These are phyloP conservation scores for Cochlearia excelsa DNA, from an alignment of 345 rosid genomes.

Conservation along the genomic window DNA sequence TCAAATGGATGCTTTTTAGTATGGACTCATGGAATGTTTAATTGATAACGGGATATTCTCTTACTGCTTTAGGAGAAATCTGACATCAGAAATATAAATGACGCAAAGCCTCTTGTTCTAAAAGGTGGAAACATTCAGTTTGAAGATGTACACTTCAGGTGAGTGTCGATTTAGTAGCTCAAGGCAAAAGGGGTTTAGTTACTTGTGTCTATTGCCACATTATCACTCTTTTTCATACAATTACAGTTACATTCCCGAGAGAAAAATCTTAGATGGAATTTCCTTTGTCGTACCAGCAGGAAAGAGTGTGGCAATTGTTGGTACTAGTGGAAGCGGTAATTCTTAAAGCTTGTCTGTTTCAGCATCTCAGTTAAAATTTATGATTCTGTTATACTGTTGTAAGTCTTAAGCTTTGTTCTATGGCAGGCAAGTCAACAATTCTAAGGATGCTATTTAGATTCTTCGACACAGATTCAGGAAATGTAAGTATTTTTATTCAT, in stretches of 20 bases:
- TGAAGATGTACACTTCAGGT: conserved; percentile 91
- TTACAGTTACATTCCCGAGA: conserved; percentile 71
- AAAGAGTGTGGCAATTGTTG: conserved; percentile 96
- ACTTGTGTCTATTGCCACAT: conserved; percentile 21
- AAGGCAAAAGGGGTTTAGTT: not conserved
- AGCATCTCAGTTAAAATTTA: conserved; percentile 1
- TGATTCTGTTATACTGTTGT: conserved; percentile 19
- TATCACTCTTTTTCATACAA: conserved; percentile 25
- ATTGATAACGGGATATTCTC: conserved; percentile 23
- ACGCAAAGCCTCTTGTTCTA: conserved; percentile 64
- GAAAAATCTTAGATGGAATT: conserved; percentile 89
- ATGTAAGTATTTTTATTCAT: conserved; percentile 47
- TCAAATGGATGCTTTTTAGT: conserved; percentile 16
- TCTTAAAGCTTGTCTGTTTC: conserved; percentile 8
- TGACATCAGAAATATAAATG: conserved; percentile 65
- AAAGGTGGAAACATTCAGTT: conserved; percentile 82
- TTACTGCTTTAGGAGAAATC: conserved; percentile 67
- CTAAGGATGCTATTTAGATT: conserved; percentile 88
- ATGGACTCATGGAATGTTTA: not conserved
- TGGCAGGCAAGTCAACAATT: conserved; percentile 92
- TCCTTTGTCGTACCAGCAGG: conserved; percentile 90
- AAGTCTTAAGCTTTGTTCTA: conserved; percentile 32
- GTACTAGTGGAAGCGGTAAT: conserved; percentile 98
- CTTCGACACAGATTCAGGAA: conserved; percentile 78
- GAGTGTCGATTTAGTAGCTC: conserved; percentile 17